Conservation (phyloP, 495 filamentous ascomycete genomes). For the Trichoderma asperelloides region DNA sequence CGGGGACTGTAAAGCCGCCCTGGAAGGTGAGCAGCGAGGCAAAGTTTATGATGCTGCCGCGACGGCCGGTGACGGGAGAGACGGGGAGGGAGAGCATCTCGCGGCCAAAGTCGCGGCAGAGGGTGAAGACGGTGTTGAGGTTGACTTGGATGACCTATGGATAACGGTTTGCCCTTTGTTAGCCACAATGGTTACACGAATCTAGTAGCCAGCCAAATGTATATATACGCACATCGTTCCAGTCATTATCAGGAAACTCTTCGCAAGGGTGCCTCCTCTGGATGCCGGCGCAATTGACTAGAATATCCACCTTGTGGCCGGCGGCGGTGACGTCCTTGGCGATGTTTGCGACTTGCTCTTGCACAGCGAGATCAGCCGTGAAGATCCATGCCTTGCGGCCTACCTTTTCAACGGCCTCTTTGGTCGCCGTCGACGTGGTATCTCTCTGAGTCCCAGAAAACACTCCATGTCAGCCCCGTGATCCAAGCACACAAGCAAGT, state of each 20-base stretch:
- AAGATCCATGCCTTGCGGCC: conserved; percentile 63
- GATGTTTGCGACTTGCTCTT: conserved; percentile 49
- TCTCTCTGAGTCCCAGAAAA: conserved; percentile 44
- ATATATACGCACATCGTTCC: conserved; percentile 49
- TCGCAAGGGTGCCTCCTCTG: conserved; percentile 70
- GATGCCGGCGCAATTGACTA: conserved; percentile 83
- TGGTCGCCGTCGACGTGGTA: conserved; percentile 52
- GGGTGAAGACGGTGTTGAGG: conserved; percentile 70
- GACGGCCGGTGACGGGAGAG: conserved; percentile 43
- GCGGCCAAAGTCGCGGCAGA: conserved; percentile 77
- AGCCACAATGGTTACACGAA: not conserved
- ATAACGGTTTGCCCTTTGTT: not conserved
- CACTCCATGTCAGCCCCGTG: too few species aligned
- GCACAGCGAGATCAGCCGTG: conserved; percentile 61
- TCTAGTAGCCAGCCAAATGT: not conserved
- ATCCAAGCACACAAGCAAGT: too few species aligned
- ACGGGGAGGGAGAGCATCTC: conserved; percentile 61
- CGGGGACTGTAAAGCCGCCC: conserved; percentile 82
- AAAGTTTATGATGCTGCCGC: conserved; percentile 79
- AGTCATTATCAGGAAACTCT: conserved; percentile 73
- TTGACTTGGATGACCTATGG: conserved; percentile 70
- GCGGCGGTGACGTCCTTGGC: conserved; percentile 52
- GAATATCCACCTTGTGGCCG: conserved; percentile 55
- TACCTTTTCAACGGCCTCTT: conserved; percentile 49
- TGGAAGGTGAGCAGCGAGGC: conserved; percentile 82